Conservation (phyloP, 2,329 filamentous ascomycete species). For the Penicillium sp. region DNA sequence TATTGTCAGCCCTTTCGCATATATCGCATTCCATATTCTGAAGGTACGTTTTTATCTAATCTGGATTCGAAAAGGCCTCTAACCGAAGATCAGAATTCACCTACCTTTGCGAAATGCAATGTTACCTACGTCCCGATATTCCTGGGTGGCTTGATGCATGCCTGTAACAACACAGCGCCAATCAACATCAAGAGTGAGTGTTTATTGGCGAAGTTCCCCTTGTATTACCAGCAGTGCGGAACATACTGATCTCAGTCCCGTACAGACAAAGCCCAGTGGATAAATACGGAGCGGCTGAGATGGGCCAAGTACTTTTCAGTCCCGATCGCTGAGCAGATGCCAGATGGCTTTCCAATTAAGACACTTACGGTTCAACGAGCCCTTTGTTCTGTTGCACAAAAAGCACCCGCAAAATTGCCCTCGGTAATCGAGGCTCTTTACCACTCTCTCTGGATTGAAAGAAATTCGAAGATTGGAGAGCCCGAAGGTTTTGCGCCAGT, state of each 20-base stretch:
- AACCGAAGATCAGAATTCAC: slow-evolving; percentile 48
- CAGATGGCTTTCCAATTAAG: slow-evolving; percentile 54
- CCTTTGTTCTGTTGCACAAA: slow-evolving; percentile 49
- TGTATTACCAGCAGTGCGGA: not conserved
- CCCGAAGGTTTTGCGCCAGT: slow-evolving; percentile 47
- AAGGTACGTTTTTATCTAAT: slow-evolving; percentile 41
- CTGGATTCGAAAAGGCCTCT: not conserved
- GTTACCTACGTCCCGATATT: slow-evolving; percentile 61
- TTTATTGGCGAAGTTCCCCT: not conserved
- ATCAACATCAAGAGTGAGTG: slow-evolving; percentile 56
- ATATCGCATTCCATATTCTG: slow-evolving; percentile 58
- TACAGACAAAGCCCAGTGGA: slow-evolving; percentile 61
- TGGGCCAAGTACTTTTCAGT: slow-evolving; percentile 56
- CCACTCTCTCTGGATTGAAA: slow-evolving; percentile 54
- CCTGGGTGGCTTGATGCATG: slow-evolving; percentile 60
- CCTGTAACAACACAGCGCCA: slow-evolving; percentile 55
- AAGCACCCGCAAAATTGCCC: slow-evolving; percentile 43
- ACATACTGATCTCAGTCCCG: not conserved
- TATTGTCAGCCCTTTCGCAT: slow-evolving; percentile 61
- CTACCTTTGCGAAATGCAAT: slow-evolving; percentile 55
- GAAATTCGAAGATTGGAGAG: slow-evolving; percentile 44
- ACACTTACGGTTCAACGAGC: slow-evolving; percentile 55
- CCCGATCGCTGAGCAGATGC: slow-evolving; percentile 48
- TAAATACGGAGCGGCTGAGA: slow-evolving; percentile 53
- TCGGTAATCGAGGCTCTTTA: slow-evolving; percentile 50